Evolutionary conservation across 306 rosid species (phyloP).

Genomic region (Urtica urens): DNA sequence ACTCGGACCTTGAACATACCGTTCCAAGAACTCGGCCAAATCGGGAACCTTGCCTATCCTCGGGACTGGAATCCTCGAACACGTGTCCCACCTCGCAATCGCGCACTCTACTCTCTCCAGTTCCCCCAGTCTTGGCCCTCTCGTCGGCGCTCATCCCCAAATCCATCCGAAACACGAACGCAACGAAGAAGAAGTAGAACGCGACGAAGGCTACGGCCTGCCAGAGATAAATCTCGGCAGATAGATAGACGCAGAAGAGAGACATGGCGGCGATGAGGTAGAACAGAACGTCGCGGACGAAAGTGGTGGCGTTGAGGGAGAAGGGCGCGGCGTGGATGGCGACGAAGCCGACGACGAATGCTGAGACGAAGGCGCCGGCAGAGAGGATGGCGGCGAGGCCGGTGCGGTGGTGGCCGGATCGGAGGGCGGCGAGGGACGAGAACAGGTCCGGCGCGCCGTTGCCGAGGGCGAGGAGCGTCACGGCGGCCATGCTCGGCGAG

Average conservation of each 20-base stretch:
- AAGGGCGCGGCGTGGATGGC: conserved; percentile 87
- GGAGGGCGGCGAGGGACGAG: conserved; percentile 75
- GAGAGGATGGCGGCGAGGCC: conserved; percentile 87
- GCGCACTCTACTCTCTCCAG: background rate
- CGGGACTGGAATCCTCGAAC: conserved; percentile 15
- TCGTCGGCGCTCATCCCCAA: conserved; percentile 31
- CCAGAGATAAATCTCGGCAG: conserved; percentile 90
- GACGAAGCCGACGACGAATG: conserved; percentile 84
- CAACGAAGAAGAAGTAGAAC: conserved; percentile 74
- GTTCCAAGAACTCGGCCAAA: conserved; percentile 25
- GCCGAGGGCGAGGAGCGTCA: conserved; percentile 76
- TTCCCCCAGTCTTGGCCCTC: conserved; percentile 26
- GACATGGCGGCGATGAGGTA: conserved; percentile 64
- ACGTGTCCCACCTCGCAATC: conserved; percentile 22
- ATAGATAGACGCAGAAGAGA: conserved; percentile 74
- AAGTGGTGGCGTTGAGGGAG: conserved; percentile 53
- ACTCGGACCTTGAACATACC: conserved; percentile 37
- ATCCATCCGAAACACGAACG: conserved; percentile 89
- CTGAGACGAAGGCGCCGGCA: conserved; percentile 85
- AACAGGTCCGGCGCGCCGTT: conserved; percentile 93
- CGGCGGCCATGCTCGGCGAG: conserved; percentile 84
- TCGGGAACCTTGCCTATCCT: conserved; percentile 25
- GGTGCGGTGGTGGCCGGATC: conserved; percentile 67
- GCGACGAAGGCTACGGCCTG: conserved; percentile 77
- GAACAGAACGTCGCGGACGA: conserved; percentile 72